Conservation (phyloP, 306 rosid genomes). For the Biancaea sappan region DNA sequence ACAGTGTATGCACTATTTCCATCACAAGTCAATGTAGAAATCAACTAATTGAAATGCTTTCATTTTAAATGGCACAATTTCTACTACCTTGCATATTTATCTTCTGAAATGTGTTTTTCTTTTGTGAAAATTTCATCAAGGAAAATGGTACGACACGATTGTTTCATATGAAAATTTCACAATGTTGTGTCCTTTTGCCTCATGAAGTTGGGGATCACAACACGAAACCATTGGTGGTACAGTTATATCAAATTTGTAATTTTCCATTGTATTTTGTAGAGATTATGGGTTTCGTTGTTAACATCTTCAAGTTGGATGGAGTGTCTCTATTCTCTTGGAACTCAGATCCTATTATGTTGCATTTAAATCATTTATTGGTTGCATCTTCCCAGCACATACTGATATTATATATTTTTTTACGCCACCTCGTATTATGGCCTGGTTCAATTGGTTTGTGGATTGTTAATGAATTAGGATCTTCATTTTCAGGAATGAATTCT, state of each 20-base stretch:
- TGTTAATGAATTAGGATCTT: slow-evolving; percentile 20
- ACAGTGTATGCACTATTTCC: slow-evolving; percentile 72
- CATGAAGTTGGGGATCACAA: not conserved
- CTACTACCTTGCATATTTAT: not conserved
- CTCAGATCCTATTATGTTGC: slow-evolving; percentile 18
- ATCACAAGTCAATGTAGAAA: slow-evolving; percentile 31
- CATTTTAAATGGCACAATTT: slow-evolving; percentile 21
- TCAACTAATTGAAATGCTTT: slow-evolving; percentile 24
- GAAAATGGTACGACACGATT: not conserved
- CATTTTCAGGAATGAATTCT: slow-evolving; percentile 13
- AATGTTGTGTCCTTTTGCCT: not conserved
- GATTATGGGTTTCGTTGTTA: not conserved
- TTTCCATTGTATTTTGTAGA: not conserved
- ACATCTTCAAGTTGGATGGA: slow-evolving; percentile 11
- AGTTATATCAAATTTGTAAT: not conserved
- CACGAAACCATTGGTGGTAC: not conserved
- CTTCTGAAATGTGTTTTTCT: not conserved
- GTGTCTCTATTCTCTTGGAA: slow-evolving; percentile 15
- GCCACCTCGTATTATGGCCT: not conserved
- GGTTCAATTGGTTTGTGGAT: not conserved
- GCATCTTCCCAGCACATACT: not conserved
- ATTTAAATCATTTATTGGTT: slow-evolving; percentile 3
- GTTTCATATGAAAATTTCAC: not conserved
- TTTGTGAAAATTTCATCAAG: not conserved
- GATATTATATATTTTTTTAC: slow-evolving; percentile 4